Base-by-base conservation (phyloP, 176 grass and related monocot genomes). In the Oryza nivara region DNA sequence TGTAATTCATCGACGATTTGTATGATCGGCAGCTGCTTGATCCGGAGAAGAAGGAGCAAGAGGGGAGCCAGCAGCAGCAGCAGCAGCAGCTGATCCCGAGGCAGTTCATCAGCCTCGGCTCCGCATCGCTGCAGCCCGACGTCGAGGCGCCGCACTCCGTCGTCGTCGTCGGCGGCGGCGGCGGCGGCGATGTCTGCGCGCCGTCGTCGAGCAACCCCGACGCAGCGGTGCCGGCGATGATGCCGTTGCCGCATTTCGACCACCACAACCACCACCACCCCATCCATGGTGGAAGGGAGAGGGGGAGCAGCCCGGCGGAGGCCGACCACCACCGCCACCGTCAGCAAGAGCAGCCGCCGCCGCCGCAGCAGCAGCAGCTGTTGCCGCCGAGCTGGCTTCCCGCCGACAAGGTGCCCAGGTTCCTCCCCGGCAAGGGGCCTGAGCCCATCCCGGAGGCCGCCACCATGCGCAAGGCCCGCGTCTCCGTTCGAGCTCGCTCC, bases 391-490 rank as follows among this genome's bases (percentile, higher is more conserved):
- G 79, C 20, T 90, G 88, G 88, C 38, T 83, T 61, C 68, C 58
- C 5, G 28, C 60, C 5, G 38, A 58, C 67, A 90, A 86, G 79
- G 88, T 52, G 47, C 84, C 84, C 60, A 86, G 86, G 38, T 83
- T 83, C 84, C 74, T 90, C 79, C 91, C 89, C 0, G 13, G 87
- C 34, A 92, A 83, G 75, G 65, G 70, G 9, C 65, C 79, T 17
- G 95, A 97, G 68, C 86, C 88, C 19, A 70, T 86, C 44, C 84
- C 90, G 4, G 92, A 91, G 78, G 87, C 88, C 78, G 87, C 88
- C 78, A 94, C 90, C 86, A 97, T 97, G 95, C 84, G 92, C 69
- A 97, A 97, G 90, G 88, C 92, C 14, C 92, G 95, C 9, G 95
- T 97, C 38, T 92, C 90, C 19, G 90, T 97, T 75, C 95, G 95